Evolutionary conservation across 495 filamentous ascomycete genomes (phyloP).

Genomic region (Melanomma pulvis-pyrius): DNA sequence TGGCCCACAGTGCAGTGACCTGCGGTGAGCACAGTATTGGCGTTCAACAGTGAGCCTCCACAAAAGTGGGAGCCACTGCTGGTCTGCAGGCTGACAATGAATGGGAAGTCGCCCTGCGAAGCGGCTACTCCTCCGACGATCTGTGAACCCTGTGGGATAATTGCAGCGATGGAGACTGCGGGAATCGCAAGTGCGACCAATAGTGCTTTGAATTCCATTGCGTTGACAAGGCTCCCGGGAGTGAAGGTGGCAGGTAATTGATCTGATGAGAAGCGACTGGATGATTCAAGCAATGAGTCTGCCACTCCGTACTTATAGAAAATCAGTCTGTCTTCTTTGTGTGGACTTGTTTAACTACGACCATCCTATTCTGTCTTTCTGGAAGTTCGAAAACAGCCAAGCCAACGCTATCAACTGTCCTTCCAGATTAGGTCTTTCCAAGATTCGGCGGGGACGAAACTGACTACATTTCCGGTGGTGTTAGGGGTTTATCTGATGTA

Average conservation of each 20-base stretch:
- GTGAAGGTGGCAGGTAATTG: background rate
- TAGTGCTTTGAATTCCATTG: background rate
- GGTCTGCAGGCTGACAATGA: slow-evolving; percentile 12
- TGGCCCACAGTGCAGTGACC: slow-evolving; percentile 6
- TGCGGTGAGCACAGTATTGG: slow-evolving; percentile 11
- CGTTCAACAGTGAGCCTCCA: slow-evolving; percentile 9
- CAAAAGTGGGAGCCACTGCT: slow-evolving; percentile 9
- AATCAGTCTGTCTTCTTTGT: background rate
- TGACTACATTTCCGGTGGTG: background rate
- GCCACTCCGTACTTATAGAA: background rate
- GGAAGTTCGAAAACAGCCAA: background rate
- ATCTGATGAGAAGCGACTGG: background rate
- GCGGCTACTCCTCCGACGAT: slow-evolving; percentile 16
- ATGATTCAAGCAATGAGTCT: background rate
- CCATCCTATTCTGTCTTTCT: background rate
- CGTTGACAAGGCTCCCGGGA: background rate
- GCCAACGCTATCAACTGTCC: background rate
- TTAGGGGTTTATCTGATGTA: background rate
- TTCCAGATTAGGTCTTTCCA: background rate
- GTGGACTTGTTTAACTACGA: background rate
- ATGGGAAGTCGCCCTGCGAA: slow-evolving; percentile 12
- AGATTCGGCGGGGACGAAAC: slow-evolving; percentile 1
- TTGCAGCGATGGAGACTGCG: background rate
- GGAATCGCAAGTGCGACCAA: background rate
- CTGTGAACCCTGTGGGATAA: background rate